Evolutionary conservation across 108 stramenopile species (phyloP), one percentile per base, ranked within the genome.

Genomic region (Skeletonema menzelii): DNA sequence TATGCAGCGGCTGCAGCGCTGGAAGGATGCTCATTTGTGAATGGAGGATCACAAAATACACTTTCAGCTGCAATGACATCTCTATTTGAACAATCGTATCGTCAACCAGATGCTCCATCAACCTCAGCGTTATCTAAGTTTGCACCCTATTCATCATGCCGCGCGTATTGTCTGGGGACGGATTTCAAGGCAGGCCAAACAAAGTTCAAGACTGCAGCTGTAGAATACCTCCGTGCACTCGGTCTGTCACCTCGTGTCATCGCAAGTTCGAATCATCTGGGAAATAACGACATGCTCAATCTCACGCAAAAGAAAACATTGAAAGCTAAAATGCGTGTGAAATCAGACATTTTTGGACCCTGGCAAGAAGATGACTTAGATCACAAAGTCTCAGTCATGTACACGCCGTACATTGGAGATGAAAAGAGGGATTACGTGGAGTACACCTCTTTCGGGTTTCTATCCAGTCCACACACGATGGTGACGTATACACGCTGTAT

Each of bases 281-380:
- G 94, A 13, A 93, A 95, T 80, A 95, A 95, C 65, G 94, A 95
- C 83, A 95, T 95, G 92, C 87, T 84, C 0, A 95, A 95, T 66
- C 81, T 95, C 2, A 83, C 86, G n/a, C 74, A 72, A 8, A 82
- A 84, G 55, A 79, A 85, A 65, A 80, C 90, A 56, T 67, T 86
- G 47, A 56, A 72, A 42, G 91, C 94, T 1, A 95, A 95, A 72
- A 87, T 95, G 89, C 77, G 92, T 27, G 91, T 93, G 40, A 95
- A 95, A 74, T 72, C 60, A 24, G 69, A 88, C 66, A 90, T 95
- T 56, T 95, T 95, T 75, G 90, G 67, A 14, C 84, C 91, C 4
- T 94, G 89, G 91, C 53, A 92, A 56, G 93, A 94, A 63, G 57
- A 82, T 8, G 82, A 85, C 46, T 46, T 95, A 47, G 91, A 95